These are phyloP conservation scores for Calocera cornea DNA, from an alignment of 768 basidiomycete genomes.

Conservation along the genomic window DNA sequence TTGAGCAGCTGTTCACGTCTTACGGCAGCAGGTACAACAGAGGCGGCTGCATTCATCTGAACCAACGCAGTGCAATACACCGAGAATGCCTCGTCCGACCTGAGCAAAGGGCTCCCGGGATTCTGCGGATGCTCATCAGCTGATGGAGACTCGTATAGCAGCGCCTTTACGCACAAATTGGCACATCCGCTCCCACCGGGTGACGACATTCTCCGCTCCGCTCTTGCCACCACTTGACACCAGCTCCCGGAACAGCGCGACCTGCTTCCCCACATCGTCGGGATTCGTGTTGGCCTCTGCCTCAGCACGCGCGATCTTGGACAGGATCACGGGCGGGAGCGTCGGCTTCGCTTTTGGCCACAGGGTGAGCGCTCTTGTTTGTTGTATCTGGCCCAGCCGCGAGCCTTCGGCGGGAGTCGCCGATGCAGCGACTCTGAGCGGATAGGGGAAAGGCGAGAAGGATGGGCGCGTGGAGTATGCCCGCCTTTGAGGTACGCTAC, in stretches of 20 bases:
- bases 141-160: constrained; percentile 6
- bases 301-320: constrained; percentile 28
- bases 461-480: not conserved
- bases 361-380: not conserved
- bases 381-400: not conserved
- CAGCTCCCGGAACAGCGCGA: constrained; percentile 55
- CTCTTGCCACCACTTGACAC: constrained; percentile 48
- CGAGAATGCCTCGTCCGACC: constrained; percentile 58
- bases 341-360: not conserved
- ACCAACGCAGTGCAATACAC: constrained; percentile 59
- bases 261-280: constrained; percentile 52
- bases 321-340: not conserved
- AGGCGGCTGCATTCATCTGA: constrained; percentile 40
- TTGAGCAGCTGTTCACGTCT: constrained; percentile 51
- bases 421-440: not conserved
- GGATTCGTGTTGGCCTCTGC: constrained; percentile 64
- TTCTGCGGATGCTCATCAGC: constrained; percentile 32
- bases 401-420: not conserved
- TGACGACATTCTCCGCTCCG: constrained; percentile 58
- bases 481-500: not conserved
- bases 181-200: constrained; percentile 69
- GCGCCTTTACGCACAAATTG: constrained; percentile 52
- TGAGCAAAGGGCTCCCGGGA: constrained; percentile 51
- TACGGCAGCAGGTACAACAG: constrained; percentile 52
- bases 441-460: not conserved